Conservation (phyloP, 805 yeast genomes). For the Tetrapisispora nanseiensis region DNA sequence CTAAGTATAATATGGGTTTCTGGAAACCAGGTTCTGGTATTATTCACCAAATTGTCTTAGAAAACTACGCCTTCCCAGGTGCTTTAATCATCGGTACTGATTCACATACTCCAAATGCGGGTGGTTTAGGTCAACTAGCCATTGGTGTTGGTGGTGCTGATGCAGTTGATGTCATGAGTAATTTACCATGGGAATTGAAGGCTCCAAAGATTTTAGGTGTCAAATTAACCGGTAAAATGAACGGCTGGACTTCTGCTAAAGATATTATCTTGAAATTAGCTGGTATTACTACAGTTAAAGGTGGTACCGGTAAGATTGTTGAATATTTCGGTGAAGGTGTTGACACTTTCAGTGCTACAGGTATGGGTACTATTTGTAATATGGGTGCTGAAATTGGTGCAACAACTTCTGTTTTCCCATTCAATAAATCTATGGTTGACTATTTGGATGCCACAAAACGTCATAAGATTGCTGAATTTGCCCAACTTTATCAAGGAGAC, state of each 20-base stretch:
- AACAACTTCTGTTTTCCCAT: conserved; percentile 95
- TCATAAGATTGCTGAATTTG: conserved; percentile 74
- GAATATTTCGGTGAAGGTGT: conserved; percentile 97
- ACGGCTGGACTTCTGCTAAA: conserved; percentile 96
- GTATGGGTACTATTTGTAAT: conserved; percentile 98
- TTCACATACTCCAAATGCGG: conserved; percentile 96
- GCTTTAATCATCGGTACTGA: conserved; percentile 93
- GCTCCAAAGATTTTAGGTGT: conserved; percentile 96
- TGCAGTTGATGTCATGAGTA: conserved; percentile 94
- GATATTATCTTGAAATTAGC: conserved; percentile 90
- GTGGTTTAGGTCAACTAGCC: conserved; percentile 96
- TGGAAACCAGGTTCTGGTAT: conserved; percentile 99
- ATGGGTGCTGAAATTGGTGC: conserved; percentile 99
- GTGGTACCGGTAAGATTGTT: conserved; percentile 95
- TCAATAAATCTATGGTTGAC: conserved; percentile 78
- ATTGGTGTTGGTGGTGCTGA: conserved; percentile 99
- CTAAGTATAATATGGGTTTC: conserved; percentile 93
- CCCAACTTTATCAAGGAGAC: conserved; percentile 55
- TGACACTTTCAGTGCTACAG: conserved; percentile 85
- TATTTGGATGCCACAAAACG: conserved; percentile 84
- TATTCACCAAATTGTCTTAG: conserved; percentile 92
- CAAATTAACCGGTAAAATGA: conserved; percentile 81
- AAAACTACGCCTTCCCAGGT: conserved; percentile 97
- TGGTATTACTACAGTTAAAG: conserved; percentile 90
- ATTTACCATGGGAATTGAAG: conserved; percentile 93